Percentiles rank a stretch among this genome's conserved stretches.
phyloP scores from a whole-genome alignment of 169 alveolate species.

The Perkinsus chesapeaki region DNA sequence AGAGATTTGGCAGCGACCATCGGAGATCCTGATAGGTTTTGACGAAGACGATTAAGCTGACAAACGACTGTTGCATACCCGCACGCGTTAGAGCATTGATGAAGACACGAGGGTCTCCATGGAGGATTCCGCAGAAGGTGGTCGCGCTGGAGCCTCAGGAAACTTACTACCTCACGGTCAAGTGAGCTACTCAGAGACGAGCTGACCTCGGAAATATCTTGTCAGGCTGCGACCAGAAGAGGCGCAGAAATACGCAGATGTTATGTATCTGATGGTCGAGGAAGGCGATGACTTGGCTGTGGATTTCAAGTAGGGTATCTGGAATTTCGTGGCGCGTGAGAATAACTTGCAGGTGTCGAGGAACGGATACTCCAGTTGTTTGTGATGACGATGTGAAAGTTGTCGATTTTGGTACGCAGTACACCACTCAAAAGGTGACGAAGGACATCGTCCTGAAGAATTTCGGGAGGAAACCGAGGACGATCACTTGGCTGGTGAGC shows the following conservation, averaged over 20 bases:
- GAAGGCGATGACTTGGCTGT: slow-evolving; percentile 79
- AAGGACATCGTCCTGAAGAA: slow-evolving; percentile 72
- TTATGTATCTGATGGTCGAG: slow-evolving; percentile 69
- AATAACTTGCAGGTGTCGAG: slow-evolving; percentile 59
- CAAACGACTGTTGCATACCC: slow-evolving; percentile 77
- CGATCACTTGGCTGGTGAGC: slow-evolving; percentile 63
- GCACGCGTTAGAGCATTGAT: slow-evolving; percentile 81
- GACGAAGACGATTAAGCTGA: slow-evolving; percentile 59
- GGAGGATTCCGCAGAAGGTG: slow-evolving; percentile 67
- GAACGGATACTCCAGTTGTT: slow-evolving; percentile 74
- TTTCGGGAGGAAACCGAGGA: slow-evolving; percentile 77
- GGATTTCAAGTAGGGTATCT: slow-evolving; percentile 29
- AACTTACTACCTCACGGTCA: slow-evolving; percentile 46
- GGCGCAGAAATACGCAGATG: slow-evolving; percentile 68
- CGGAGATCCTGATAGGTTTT: slow-evolving; percentile 68
- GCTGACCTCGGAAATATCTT: slow-evolving; percentile 47
- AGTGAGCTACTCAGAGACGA: neutral
- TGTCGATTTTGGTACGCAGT: slow-evolving; percentile 74
- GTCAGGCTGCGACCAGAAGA: slow-evolving; percentile 73
- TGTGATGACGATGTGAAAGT: slow-evolving; percentile 63
- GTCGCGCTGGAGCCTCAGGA: slow-evolving; percentile 75
- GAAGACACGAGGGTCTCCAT: slow-evolving; percentile 69
- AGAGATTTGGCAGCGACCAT: slow-evolving; percentile 57
- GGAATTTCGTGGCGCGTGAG: neutral
- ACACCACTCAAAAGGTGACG: slow-evolving; percentile 65